Base-by-base conservation (phyloP, 1,139 yeast genomes). In the Blastobotrys capitulatus region DNA sequence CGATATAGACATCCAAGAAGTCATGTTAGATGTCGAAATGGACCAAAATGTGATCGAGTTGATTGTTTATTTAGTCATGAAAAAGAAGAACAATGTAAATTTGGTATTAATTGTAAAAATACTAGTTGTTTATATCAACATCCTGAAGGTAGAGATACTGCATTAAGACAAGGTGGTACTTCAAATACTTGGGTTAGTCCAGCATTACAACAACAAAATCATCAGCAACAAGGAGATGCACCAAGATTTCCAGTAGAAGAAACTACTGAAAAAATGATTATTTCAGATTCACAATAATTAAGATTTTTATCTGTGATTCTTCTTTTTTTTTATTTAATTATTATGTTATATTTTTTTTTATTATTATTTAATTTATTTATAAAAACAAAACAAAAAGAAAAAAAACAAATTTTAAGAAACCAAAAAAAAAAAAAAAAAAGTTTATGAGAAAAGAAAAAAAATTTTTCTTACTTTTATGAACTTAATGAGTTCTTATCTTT, bases 31-130 rank as follows among this genome's bases (percentile, higher is more conserved):
- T 88, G 97, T 66, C 86, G 95, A 64, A 86, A 82, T 42, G 96
- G 96, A 34, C 77, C 79, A 18, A 74, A 74, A 46, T 88, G 97
- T 70, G 76, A 79, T 27, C 80, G 95, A 67, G 73, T 80, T 47
- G 94, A 88, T 66, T 88, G 97, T 70, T 75, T 78, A 45, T 88
- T 86, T 66, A 76, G 84, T 20, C 97, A 88, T 67, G 95, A 95
- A 41, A 70, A 86, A 44, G 75, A 76, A 55, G 90, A 85, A 61
- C 82, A 77, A 48, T 88, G 97, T 71, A 84, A 86, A 59, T 88
- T 82, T 68, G 95, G 89, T 15, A 72, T 73, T 51, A 78, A 79
- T 55, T 88, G 97, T 70, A 77, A 76, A 55, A 86, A 86, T 64
- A 73, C 73, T 50, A 71, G 73, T 50, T 88, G 97, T 73, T 68